Conservation (phyloP, 768 basidiomycete genomes). For the Dictyophora rubrovolvata region DNA sequence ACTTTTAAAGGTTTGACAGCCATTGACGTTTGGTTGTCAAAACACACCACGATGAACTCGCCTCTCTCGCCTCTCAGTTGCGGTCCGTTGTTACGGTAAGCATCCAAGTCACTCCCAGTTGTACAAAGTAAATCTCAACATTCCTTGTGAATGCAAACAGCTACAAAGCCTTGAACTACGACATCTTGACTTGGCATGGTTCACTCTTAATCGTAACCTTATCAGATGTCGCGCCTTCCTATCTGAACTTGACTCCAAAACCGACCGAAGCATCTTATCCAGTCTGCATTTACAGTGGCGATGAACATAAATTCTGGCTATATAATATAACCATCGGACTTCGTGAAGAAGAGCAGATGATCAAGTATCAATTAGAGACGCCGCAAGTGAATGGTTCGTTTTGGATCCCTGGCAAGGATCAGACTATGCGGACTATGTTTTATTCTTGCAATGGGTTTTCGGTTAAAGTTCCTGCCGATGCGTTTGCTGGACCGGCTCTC, state of each 20-base stretch:
- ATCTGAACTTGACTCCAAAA: not conserved
- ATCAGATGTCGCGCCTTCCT: not conserved
- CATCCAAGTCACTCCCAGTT: not conserved
- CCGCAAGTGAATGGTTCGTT: constrained; percentile 7
- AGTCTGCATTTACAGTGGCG: not conserved
- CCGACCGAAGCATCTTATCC: not conserved
- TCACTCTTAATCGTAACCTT: constrained; percentile 7
- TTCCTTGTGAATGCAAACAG: not conserved
- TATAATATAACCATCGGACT: constrained; percentile 6
- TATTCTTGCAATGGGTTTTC: constrained; percentile 14
- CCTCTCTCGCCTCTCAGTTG: not conserved
- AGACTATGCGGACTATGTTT: constrained; percentile 13
- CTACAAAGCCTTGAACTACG: constrained; percentile 10
- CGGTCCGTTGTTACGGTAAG: constrained; percentile 5
- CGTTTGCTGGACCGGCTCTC: constrained; percentile 10
- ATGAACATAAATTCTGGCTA: constrained; percentile 8
- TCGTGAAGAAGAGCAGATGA: not conserved
- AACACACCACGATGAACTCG: not conserved
- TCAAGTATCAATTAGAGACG: constrained; percentile 8
- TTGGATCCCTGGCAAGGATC: constrained; percentile 11
- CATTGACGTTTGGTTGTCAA: too few relatives aligned
- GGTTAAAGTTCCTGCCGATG: constrained; percentile 4
- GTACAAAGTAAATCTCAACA: not conserved
- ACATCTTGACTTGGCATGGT: constrained; percentile 8
- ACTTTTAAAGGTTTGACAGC: too few relatives aligned